Base-by-base conservation (phyloP, 2,329 filamentous ascomycete genomes). In the Botrytis squamosa region DNA sequence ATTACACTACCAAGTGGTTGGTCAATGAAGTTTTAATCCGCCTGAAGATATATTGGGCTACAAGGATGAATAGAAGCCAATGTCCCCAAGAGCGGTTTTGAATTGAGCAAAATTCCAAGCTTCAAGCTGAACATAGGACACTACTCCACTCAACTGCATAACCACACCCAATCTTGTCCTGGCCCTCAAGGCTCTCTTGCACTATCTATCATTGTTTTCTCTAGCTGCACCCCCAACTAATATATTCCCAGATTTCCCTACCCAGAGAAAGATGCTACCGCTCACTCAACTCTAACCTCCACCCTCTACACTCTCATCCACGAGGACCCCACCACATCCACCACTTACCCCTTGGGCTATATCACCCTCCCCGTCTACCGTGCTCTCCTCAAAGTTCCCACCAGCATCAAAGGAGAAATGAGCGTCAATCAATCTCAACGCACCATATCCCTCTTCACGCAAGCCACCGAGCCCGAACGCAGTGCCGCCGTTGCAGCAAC, bases 191-290 rank as follows among this genome's bases (percentile, higher is more conserved):
- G 1, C 10, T 42, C 5, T 18, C 20, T 25, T 10, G 10, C 20
- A 46, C 12, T 14, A 59, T 36, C 38, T 40, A 25, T 40, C 6
- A 9, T 29, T 3, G 3, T 1, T 8, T 33, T 22, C 12, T 14
- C 44, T 29, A 60, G n/a, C 9, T 7, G 52, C 16, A 40, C 29
- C 5, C 14, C 40, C 12, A 64, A 65, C 75, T 76, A 71, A 78
- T 65, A 36, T 10, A 14, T 25, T 65, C 40, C 69, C 79, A 95
- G 93, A 79, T 97, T 97, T 80, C 94, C 94, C 1, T 93, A 97
- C 83, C 86, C 88, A 73, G 86, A 91, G 73, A 86, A 85, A 72
- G 85, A 91, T 76, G 86, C 88, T 16, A 81, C 86, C 74, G 84
- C 85, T 69, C 89, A 91, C 81, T 83, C 86, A 63, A 82, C 84